Conservation (phyloP, 2,329 filamentous ascomycete genomes). For the Endocalyx cinctus region DNA sequence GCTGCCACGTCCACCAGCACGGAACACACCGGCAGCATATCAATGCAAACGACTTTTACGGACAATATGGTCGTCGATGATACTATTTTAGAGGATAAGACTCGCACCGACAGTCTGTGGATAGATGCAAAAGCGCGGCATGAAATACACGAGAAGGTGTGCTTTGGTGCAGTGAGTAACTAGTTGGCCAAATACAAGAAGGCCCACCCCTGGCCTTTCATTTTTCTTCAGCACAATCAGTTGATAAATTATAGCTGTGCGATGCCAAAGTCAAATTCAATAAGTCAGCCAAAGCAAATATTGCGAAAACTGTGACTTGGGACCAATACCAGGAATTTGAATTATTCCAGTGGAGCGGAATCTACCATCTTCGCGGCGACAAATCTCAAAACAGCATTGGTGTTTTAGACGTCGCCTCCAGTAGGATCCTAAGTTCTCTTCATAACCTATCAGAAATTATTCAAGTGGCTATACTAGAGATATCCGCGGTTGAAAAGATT, state of each 20-base stretch:
- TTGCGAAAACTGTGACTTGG: conserved; percentile 1
- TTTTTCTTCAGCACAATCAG: neutral
- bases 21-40: too few relatives aligned
- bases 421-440: neutral
- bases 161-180: conserved; percentile 5
- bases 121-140: neutral
- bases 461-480: neutral
- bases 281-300: neutral
- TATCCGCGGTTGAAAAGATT: too few relatives aligned
- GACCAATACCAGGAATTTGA: conserved; percentile 2
- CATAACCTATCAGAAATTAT: neutral
- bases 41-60: too few relatives aligned
- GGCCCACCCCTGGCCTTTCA: too few relatives aligned
- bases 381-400: neutral
- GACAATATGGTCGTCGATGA: too few relatives aligned
- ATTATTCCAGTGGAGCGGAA: neutral
- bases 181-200: too few relatives aligned
- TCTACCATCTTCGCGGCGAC: neutral
- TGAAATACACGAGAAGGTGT: neutral
- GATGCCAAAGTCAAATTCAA: conserved; percentile 4
- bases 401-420: conserved; percentile 3
- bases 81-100: too few relatives aligned
- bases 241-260: conserved; percentile 2
- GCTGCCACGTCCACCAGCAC: too few relatives aligned
- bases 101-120: conserved; percentile 1